Percentiles rank a stretch among this genome's conserved stretches.
These are phyloP conservation scores for Penicillium decumbens DNA, from an alignment of 2,329 filamentous ascomycete genomes.

Conservation along the genomic window DNA sequence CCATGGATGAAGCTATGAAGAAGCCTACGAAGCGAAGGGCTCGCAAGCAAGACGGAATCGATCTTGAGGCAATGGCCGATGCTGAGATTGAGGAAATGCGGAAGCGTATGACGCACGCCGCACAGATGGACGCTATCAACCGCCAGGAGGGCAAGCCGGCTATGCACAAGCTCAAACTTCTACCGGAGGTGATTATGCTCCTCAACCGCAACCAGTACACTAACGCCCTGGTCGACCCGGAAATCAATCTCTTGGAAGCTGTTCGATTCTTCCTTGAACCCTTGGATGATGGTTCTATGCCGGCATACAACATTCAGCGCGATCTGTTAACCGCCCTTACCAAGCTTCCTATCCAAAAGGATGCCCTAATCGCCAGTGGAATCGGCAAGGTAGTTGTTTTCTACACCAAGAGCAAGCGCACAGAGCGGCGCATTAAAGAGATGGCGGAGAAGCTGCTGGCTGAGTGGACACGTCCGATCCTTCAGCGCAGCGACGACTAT, in stretches of 20 bases:
- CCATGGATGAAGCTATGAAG: slow-evolving; percentile 84
- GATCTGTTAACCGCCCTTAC: slow-evolving; percentile 80
- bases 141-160: slow-evolving; percentile 76
- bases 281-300: slow-evolving; percentile 85
- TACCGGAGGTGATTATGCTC: slow-evolving; percentile 82
- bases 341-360: slow-evolving; percentile 83
- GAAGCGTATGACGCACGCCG: slow-evolving; percentile 83
- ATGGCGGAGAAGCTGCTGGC: slow-evolving; percentile 88
- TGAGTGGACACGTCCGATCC: slow-evolving; percentile 91
- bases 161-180: slow-evolving; percentile 85
- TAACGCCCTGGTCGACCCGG: slow-evolving; percentile 82
- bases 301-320: slow-evolving; percentile 95
- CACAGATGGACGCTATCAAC: slow-evolving; percentile 76
- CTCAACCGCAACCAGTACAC: slow-evolving; percentile 81
- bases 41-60: slow-evolving; percentile 82
- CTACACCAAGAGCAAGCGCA: slow-evolving; percentile 91
- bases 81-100: slow-evolving; percentile 85
- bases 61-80: slow-evolving; percentile 85
- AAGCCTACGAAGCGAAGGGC: slow-evolving; percentile 65
- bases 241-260: slow-evolving; percentile 89
- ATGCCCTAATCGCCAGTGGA: slow-evolving; percentile 80
- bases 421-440: slow-evolving; percentile 83
- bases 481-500: slow-evolving; percentile 91
- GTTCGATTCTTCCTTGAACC: slow-evolving; percentile 98
- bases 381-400: slow-evolving; percentile 96